Percentiles rank a stretch among this genome's conserved stretches.
These are phyloP conservation scores for Porodaedalea pini DNA, from an alignment of 1,284 basidiomycete genomes.

Conservation along the genomic window DNA sequence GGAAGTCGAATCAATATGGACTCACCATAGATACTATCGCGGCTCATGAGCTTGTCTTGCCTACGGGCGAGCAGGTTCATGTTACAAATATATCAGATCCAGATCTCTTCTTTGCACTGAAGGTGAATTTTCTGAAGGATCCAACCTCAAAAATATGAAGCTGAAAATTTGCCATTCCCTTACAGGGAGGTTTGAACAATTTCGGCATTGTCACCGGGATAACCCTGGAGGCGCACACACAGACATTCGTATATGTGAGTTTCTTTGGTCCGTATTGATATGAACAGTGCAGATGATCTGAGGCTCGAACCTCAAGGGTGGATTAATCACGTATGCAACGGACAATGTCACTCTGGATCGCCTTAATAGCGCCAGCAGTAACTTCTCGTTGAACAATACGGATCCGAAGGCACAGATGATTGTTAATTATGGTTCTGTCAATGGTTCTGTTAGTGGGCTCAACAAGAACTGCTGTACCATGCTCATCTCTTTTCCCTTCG, in stretches of 20 bases:
- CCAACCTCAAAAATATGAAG: background rate
- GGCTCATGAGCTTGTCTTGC: background rate
- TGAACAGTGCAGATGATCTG: background rate
- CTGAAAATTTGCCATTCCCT: background rate
- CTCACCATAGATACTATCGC: conserved; percentile 16
- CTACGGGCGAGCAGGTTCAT: conserved; percentile 5
- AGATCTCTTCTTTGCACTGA: conserved; percentile 19
- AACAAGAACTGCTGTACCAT: background rate
- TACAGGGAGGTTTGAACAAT: conserved; percentile 19
- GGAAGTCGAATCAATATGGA: conserved; percentile 20
- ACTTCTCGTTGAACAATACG: conserved; percentile 16
- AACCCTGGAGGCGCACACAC: conserved; percentile 2
- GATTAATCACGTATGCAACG: conserved; percentile 2
- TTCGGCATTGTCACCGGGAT: conserved; percentile 18
- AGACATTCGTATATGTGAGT: conserved; percentile 14
- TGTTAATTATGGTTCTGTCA: conserved; percentile 4
- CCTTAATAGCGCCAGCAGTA: conserved; percentile 4
- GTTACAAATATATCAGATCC: conserved; percentile 12
- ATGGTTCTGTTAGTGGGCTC: background rate
- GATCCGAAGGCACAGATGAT: conserved; percentile 19
- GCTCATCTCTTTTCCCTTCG: background rate
- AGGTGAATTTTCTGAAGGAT: conserved; percentile 1
- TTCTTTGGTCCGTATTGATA: background rate
- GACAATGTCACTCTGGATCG: background rate
- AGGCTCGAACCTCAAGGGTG: conserved; percentile 29